phyloP scores from a whole-genome alignment of 2,329 filamentous ascomycete genomes.

The Fusarium concolor region DNA sequence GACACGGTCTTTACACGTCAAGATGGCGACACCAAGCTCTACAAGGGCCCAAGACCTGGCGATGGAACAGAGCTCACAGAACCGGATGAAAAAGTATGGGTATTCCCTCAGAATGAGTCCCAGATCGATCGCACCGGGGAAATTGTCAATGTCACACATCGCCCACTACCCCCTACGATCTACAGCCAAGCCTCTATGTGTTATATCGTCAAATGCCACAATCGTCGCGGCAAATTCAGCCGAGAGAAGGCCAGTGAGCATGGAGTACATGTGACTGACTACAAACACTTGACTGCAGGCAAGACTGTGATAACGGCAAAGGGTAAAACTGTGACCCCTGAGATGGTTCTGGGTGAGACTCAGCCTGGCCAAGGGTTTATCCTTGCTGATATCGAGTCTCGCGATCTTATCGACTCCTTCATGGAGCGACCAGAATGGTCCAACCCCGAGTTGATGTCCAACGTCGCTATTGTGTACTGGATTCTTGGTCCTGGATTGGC shows the following conservation, averaged over 20 bases:
- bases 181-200: conserved; percentile 78
- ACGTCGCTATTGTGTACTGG: conserved; percentile 81
- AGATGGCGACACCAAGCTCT: conserved; percentile 74
- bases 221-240: conserved; percentile 84
- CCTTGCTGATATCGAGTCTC: conserved; percentile 80
- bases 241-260: conserved; percentile 71
- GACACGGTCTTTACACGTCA: conserved; percentile 68
- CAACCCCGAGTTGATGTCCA: conserved; percentile 71
- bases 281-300: conserved; percentile 70
- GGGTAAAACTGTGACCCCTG: conserved; percentile 79
- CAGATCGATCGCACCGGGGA: conserved; percentile 17
- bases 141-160: conserved; percentile 37
- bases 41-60: conserved; percentile 68
- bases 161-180: conserved; percentile 72
- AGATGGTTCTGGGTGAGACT: conserved; percentile 82
- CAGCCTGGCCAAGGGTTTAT: conserved; percentile 79
- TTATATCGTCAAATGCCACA: conserved; percentile 84
- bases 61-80: conserved; percentile 30
- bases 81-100: conserved; percentile 45
- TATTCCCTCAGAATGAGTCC: conserved; percentile 40
- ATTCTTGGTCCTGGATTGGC: conserved; percentile 77
- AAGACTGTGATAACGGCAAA: conserved; percentile 70
- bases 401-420: conserved; percentile 76
- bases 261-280: conserved; percentile 71
- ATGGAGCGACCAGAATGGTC: conserved; percentile 79